Evolutionary conservation across 305 asterid genomes (phyloP).

Genomic region (Fraxinus sp.): DNA sequence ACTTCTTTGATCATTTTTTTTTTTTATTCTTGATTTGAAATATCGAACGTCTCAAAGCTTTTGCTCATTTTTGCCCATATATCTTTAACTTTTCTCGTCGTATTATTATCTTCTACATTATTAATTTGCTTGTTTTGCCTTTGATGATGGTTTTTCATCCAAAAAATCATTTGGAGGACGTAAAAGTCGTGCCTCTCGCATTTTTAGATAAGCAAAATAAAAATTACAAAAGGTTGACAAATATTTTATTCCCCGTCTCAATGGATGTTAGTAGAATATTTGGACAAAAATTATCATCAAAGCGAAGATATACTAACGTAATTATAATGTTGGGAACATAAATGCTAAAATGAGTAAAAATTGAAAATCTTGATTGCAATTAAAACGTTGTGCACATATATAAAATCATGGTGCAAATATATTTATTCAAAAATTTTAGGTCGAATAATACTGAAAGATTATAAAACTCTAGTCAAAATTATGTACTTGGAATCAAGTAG

Average conservation of each 20-base stretch:
- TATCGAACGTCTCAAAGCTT: background rate
- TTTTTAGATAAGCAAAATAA: background rate
- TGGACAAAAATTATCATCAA: background rate
- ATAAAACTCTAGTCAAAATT: background rate
- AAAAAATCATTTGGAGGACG: background rate
- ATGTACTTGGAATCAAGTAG: background rate
- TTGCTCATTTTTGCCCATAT: background rate
- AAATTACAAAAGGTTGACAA: background rate
- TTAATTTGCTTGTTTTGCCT: background rate
- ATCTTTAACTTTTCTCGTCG: background rate
- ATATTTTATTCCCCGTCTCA: background rate
- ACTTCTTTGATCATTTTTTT: background rate
- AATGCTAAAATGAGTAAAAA: background rate
- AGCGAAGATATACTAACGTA: background rate
- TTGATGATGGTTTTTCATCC: background rate
- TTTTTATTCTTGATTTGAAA: too few species aligned
- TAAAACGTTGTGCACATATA: background rate
- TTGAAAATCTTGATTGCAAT: background rate
- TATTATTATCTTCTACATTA: too few species aligned
- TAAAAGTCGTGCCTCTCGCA: background rate
- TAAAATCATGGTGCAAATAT: background rate
- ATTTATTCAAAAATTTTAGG: background rate
- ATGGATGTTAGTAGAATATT: background rate
- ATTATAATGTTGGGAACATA: background rate
- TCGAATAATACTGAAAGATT: background rate